These are phyloP conservation scores for Chenopodium berlandieri DNA, from an alignment of 148 eudicot genomes.

Conservation along the genomic window DNA sequence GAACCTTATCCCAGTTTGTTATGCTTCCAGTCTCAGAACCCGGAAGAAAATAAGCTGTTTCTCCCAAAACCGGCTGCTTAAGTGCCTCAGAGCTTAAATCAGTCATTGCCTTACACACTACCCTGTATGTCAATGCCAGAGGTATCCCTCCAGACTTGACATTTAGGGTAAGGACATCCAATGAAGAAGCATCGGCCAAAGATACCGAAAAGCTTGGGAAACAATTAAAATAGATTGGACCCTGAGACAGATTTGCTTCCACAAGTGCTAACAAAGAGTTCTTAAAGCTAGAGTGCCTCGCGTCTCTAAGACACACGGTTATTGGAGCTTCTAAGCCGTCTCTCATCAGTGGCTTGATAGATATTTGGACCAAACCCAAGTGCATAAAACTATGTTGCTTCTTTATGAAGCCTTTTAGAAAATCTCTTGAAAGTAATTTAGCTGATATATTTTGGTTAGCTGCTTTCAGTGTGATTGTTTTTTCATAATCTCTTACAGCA, in stretches of 20 bases:
- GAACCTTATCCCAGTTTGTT: constrained; percentile 15
- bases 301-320: constrained; percentile 4
- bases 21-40: not conserved
- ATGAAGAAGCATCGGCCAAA: not conserved
- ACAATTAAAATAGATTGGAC: not conserved
- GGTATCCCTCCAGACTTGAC: not conserved
- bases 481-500: too few relatives aligned
- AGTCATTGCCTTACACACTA: not conserved
- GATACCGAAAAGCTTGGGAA: not conserved
- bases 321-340: constrained; percentile 5
- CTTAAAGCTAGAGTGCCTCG: not conserved
- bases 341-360: constrained; percentile 4
- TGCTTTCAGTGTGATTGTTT: too few relatives aligned
- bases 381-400: not conserved
- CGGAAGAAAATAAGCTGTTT: constrained; percentile 4
- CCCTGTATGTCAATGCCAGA: constrained; percentile 7
- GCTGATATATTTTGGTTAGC: not conserved
- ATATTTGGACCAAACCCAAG: constrained; percentile 12
- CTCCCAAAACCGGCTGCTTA: not conserved
- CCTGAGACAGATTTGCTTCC: not conserved
- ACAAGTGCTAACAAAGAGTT: constrained; percentile 5
- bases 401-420: not conserved
- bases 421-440: not conserved
- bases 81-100: not conserved
- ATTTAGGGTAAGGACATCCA: not conserved